Evolutionary conservation across 371 early-diverging fungal species (phyloP).

Genomic region (Phascolomyces articulosus): DNA sequence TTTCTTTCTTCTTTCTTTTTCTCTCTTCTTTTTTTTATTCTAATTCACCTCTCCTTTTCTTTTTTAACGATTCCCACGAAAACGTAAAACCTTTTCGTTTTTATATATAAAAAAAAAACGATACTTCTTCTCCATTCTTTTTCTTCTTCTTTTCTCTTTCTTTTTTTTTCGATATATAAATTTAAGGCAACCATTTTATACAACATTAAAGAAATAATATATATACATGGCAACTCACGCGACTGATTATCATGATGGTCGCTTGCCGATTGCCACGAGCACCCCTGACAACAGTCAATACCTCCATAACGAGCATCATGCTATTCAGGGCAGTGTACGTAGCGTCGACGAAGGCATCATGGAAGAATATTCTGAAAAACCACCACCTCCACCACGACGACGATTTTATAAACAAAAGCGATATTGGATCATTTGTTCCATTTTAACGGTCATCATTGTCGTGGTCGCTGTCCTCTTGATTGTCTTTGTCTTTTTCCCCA

Average conservation of each 20-base stretch:
- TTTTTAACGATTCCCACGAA: constrained; percentile 3
- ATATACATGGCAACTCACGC: neutral
- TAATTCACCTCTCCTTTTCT: no score
- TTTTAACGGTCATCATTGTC: constrained; percentile 42
- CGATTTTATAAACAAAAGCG: constrained; percentile 56
- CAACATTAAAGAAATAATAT: neutral
- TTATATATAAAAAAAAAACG: no score
- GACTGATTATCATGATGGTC: neutral
- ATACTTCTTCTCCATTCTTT: constrained; percentile 3
- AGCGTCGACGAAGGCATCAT: constrained; percentile 20
- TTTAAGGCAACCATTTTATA: neutral
- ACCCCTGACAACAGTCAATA: constrained; percentile 5
- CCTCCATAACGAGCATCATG: no score
- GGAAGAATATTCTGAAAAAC: constrained; percentile 51
- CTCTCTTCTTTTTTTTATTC: no score
- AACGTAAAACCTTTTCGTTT: no score
- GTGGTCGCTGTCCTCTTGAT: constrained; percentile 50
- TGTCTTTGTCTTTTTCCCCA: constrained; percentile 61
- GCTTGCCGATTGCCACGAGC: constrained; percentile 2
- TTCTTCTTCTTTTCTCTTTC: neutral
- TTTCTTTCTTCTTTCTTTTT: neutral
- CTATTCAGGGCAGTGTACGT: constrained; percentile 16
- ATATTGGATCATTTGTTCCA: constrained; percentile 60
- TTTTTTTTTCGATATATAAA: no score
- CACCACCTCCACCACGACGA: constrained; percentile 31